Evolutionary conservation across 441 rosid species (phyloP).

Genomic region (Populus tomentosa): DNA sequence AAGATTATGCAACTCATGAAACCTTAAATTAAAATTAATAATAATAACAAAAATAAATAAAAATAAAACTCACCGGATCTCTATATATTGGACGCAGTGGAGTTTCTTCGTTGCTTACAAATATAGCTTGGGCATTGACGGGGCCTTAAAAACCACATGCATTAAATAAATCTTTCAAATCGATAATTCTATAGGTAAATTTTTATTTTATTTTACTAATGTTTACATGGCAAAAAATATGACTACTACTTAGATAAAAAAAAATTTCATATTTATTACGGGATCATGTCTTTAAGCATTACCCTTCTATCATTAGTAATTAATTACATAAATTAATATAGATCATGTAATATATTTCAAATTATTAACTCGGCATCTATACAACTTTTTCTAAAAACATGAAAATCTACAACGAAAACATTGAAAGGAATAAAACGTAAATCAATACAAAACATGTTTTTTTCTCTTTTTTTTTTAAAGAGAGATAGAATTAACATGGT

Average conservation of each 20-base stretch:
- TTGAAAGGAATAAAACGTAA: too few species aligned
- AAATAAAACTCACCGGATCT: slow-evolving; percentile 69
- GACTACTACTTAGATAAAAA: neutral
- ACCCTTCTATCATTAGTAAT: neutral
- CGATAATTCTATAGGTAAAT: neutral
- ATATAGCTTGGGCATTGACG: slow-evolving; percentile 93
- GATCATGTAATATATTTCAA: too few species aligned
- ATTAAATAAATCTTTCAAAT: neutral
- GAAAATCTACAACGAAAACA: too few species aligned
- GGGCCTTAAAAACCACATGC: slow-evolving; percentile 51
- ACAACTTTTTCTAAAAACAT: too few species aligned
- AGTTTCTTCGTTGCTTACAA: slow-evolving; percentile 86
- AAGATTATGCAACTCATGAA: neutral
- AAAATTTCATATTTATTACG: neutral
- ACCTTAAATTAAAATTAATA: neutral
- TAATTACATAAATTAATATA: too few species aligned
- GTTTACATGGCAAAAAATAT: slow-evolving; percentile 1
- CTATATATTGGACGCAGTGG: slow-evolving; percentile 80
- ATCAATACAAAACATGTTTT: too few species aligned
- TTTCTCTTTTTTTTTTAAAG: too few species aligned
- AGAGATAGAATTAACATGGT: too few species aligned
- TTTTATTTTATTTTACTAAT: neutral
- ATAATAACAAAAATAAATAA: too few species aligned
- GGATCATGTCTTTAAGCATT: neutral
- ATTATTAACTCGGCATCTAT: too few species aligned